Conservation (phyloP, 768 basidiomycete genomes). For the Hygrocybe punicea region DNA sequence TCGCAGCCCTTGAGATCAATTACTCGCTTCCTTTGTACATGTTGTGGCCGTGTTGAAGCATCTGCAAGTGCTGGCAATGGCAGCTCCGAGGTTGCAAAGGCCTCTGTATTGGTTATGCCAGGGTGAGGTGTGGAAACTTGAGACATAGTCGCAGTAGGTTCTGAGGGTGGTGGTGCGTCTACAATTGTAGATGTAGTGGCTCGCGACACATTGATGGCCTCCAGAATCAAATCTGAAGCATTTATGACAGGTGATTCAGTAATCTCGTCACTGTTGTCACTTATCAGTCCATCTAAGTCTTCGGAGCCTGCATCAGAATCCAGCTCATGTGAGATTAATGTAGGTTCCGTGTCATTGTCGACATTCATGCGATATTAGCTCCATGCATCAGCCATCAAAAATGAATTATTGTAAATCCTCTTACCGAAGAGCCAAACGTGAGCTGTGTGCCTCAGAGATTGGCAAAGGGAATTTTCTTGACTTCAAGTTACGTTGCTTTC, state of each 20-base stretch:
- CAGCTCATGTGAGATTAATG: background rate
- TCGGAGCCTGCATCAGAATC: too few species aligned
- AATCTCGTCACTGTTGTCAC: too few species aligned
- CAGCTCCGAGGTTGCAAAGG: background rate
- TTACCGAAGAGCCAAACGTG: background rate
- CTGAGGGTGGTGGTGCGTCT: too few species aligned
- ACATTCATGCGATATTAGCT: background rate
- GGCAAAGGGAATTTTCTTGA: slow-evolving; percentile 12
- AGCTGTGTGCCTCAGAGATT: slow-evolving; percentile 12
- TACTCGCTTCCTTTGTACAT: background rate
- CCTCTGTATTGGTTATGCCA: background rate
- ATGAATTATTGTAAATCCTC: background rate
- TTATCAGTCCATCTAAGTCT: too few species aligned
- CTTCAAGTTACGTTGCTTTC: slow-evolving; percentile 11
- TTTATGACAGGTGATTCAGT: too few species aligned
- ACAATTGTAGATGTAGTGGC: too few species aligned
- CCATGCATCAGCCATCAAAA: background rate
- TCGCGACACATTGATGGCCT: too few species aligned
- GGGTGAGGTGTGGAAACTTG: background rate
- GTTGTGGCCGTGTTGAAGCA: background rate
- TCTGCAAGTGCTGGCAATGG: background rate
- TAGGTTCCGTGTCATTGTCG: background rate
- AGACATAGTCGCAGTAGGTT: too few species aligned
- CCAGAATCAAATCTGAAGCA: too few species aligned
- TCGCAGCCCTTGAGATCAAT: background rate